phyloP scores from a whole-genome alignment of 345 rosid species.

The Euclidium syriacum region DNA sequence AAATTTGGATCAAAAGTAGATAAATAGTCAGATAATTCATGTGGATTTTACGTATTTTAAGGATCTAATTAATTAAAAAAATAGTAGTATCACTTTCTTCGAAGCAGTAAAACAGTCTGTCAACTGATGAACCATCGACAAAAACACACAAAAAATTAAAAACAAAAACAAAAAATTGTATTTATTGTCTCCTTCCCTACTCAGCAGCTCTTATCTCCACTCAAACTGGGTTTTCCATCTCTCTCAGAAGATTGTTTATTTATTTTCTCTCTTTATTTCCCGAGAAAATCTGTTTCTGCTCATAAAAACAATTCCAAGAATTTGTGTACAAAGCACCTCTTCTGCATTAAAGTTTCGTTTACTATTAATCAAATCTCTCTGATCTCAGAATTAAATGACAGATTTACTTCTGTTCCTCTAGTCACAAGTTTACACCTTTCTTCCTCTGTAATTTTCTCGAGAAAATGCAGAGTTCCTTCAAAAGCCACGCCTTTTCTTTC shows the following conservation, averaged over 20 bases:
- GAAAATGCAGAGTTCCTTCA: constrained; percentile 20
- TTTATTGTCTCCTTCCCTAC: constrained; percentile 19
- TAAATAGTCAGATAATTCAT: constrained; percentile 23
- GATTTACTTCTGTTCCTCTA: not conserved
- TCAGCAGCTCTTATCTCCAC: not conserved
- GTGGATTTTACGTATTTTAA: constrained; percentile 35
- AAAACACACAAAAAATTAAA: not conserved
- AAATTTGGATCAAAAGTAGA: constrained; percentile 15
- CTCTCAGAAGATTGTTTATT: not conserved
- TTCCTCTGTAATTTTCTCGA: not conserved
- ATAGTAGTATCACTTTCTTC: constrained; percentile 4
- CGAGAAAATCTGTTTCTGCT: constrained; percentile 14
- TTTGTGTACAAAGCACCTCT: constrained; percentile 20
- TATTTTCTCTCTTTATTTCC: constrained; percentile 2
- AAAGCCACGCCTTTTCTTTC: constrained; percentile 13
- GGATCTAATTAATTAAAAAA: constrained; percentile 16
- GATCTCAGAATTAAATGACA: not conserved
- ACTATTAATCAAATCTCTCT: not conserved
- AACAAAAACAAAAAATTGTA: not conserved
- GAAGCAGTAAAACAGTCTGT: constrained; percentile 28
- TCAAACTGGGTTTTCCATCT: not conserved
- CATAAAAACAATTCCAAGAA: constrained; percentile 11
- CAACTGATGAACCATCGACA: constrained; percentile 4
- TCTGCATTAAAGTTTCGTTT: not conserved
- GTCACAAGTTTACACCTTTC: not conserved